Evolutionary conservation across 2,329 filamentous ascomycete genomes (phyloP).

Genomic region (Lachnellula occidentalis): DNA sequence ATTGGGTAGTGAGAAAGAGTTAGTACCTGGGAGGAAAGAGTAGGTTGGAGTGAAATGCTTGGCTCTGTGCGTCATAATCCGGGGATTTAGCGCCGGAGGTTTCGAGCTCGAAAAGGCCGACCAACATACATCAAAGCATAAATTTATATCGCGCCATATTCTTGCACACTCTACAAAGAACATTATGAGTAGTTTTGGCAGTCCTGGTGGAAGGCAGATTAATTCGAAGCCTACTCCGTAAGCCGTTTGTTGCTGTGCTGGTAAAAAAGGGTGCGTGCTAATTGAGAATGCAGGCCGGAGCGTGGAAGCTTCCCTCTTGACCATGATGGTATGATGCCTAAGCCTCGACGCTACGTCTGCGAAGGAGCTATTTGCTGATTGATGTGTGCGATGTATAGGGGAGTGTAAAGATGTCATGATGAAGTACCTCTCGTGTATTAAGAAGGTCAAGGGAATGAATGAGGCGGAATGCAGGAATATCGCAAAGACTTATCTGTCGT

Average conservation of each 20-base stretch:
- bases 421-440: slow-evolving; percentile 81
- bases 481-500: slow-evolving; percentile 83
- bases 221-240: slow-evolving; percentile 66
- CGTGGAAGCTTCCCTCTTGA: slow-evolving; percentile 95
- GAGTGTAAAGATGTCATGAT: slow-evolving; percentile 91
- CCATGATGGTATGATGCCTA: slow-evolving; percentile 62
- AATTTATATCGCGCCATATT: slow-evolving; percentile 1
- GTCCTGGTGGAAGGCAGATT: slow-evolving; percentile 60
- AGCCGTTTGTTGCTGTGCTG: slow-evolving; percentile 30
- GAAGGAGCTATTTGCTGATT: slow-evolving; percentile 7
- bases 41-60: neutral
- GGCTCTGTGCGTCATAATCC: neutral
- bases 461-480: slow-evolving; percentile 77
- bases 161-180: slow-evolving; percentile 2
- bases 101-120: neutral
- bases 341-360: neutral
- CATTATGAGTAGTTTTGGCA: slow-evolving; percentile 60
- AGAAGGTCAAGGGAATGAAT: slow-evolving; percentile 76
- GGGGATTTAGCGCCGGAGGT: slow-evolving; percentile 3
- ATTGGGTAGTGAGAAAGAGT: neutral
- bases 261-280: neutral
- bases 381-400: slow-evolving; percentile 43
- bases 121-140: neutral
- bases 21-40: neutral
- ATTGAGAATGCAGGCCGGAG: slow-evolving; percentile 59